Evolutionary conservation across 2,329 filamentous ascomycete genomes (phyloP).

Genomic region (Xylaria multiplex): DNA sequence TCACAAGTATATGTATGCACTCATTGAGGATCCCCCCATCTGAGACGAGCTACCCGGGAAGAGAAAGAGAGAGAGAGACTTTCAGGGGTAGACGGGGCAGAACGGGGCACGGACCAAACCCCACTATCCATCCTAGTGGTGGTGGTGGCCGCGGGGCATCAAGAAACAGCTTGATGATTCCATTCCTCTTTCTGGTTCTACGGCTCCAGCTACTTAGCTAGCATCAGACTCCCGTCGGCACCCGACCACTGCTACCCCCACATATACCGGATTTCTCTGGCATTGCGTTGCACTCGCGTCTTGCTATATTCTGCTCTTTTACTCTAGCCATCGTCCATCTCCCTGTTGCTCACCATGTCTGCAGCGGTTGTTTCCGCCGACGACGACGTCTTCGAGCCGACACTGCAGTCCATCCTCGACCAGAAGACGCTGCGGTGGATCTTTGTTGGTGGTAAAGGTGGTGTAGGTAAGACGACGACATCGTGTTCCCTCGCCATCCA

Average conservation of each 20-base stretch:
- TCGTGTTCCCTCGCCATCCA: constrained; percentile 98
- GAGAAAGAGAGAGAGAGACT: too few relatives aligned
- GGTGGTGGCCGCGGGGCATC: constrained; percentile 21
- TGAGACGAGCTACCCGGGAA: too few relatives aligned
- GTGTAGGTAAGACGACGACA: constrained; percentile 99
- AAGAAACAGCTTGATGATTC: constrained; percentile 31
- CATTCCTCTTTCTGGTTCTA: constrained; percentile 26
- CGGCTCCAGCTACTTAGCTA: neutral
- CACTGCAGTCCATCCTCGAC: constrained; percentile 92
- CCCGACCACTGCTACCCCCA: neutral
- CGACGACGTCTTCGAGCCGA: constrained; percentile 86
- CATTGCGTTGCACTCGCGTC: neutral
- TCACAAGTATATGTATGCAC: too few relatives aligned
- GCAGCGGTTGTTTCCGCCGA: constrained; percentile 63
- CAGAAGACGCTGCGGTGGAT: constrained; percentile 98
- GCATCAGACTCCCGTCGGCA: neutral
- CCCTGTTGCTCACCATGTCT: constrained; percentile 48
- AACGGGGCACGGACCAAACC: constrained; percentile 5
- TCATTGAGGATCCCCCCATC: too few relatives aligned
- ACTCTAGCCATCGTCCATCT: neutral
- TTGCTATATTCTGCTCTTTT: too few relatives aligned
- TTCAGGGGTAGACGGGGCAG: neutral
- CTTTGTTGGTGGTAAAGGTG: constrained; percentile 98
- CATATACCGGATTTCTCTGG: neutral
- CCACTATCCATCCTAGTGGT: neutral